phyloP scores from a whole-genome alignment of 2,329 filamentous ascomycete species.

The Aspergillus sp. region DNA sequence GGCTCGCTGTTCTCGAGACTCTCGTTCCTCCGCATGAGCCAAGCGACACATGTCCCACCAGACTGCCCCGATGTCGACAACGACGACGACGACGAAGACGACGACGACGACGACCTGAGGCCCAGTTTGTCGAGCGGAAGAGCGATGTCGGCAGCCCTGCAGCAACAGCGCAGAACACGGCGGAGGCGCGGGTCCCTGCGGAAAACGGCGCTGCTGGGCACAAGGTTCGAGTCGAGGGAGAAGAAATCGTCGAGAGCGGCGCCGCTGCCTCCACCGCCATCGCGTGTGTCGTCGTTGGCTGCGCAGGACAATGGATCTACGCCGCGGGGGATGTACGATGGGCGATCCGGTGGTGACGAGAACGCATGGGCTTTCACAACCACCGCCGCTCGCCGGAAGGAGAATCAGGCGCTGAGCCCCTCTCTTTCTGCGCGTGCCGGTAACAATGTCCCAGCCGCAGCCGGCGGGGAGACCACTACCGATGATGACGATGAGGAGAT shows the following conservation, averaged over 20 bases:
- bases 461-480: slow-evolving; percentile 57
- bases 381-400: slow-evolving; percentile 4
- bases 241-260: slow-evolving; percentile 14
- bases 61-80: slow-evolving; percentile 16
- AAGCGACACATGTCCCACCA: slow-evolving; percentile 29
- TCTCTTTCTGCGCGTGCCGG: slow-evolving; percentile 33
- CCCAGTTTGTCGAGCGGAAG: slow-evolving; percentile 31
- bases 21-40: slow-evolving; percentile 53
- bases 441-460: slow-evolving; percentile 40
- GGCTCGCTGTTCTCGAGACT: slow-evolving; percentile 60
- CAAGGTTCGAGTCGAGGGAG: slow-evolving; percentile 26
- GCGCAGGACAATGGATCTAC: slow-evolving; percentile 4
- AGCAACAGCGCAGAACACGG: slow-evolving; percentile 48
- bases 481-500: slow-evolving; percentile 77
- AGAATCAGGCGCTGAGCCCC: slow-evolving; percentile 11
- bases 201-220: slow-evolving; percentile 75
- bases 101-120: slow-evolving; percentile 21
- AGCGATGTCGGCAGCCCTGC: slow-evolving; percentile 42
- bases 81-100: slow-evolving; percentile 16
- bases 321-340: slow-evolving; percentile 9
- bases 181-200: slow-evolving; percentile 75
- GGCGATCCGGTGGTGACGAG: slow-evolving; percentile 1
- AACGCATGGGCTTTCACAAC: neutral
- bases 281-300: neutral
- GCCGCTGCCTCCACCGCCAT: neutral